phyloP scores from a whole-genome alignment of 495 filamentous ascomycete species.

The Penicillium alfredii region DNA sequence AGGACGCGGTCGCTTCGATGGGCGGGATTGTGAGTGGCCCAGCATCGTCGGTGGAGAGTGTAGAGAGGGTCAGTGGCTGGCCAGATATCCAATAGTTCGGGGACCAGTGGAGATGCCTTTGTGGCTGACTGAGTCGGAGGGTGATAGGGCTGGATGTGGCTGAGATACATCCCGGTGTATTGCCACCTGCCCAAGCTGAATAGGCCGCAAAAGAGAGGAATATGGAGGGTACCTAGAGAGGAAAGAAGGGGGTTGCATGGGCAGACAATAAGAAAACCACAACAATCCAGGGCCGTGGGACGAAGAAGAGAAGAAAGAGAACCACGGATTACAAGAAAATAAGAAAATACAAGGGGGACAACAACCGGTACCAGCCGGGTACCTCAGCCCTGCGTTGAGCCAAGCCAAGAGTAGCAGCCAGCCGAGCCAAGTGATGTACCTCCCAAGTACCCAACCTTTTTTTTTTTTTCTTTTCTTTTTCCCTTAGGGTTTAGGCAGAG shows the following conservation, averaged over 20 bases:
- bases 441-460: constrained; percentile 3
- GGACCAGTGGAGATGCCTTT: constrained; percentile 1
- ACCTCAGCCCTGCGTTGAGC: constrained; percentile 8
- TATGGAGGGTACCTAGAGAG: too few relatives aligned
- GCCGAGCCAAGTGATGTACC: not conserved
- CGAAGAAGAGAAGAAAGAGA: too few relatives aligned
- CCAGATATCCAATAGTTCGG: constrained; percentile 3
- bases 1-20: not conserved
- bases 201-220: not conserved
- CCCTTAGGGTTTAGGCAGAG: constrained; percentile 8
- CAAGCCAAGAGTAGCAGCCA: too few relatives aligned
- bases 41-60: constrained; percentile 4
- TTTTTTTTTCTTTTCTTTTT: not conserved
- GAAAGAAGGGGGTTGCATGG: too few relatives aligned
- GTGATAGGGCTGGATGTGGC: constrained; percentile 28
- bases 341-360: not conserved
- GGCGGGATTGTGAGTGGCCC: constrained; percentile 12
- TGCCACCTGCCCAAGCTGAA: too few relatives aligned
- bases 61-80: constrained; percentile 11
- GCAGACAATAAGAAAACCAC: too few relatives aligned
- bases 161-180: too few relatives aligned
- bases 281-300: too few relatives aligned
- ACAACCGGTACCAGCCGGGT: constrained; percentile 3
- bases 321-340: too few relatives aligned
- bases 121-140: constrained; percentile 17